Evolutionary conservation across 1,139 yeast genomes (phyloP).

Genomic region (Pichia cactophila): DNA sequence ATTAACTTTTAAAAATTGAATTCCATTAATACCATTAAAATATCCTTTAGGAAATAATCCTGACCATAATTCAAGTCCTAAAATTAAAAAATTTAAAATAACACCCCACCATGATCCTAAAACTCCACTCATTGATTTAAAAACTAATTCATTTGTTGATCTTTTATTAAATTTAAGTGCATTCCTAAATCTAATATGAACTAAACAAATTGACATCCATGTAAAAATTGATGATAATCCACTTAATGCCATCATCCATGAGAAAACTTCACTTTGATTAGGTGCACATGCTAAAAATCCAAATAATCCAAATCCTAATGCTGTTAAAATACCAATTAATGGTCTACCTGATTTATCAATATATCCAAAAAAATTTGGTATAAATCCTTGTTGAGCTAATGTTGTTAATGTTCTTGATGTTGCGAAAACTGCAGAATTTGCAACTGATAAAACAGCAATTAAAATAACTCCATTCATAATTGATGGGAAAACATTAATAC

Average conservation of each 20-base stretch:
- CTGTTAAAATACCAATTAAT: slow-evolving; percentile 47
- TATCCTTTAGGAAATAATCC: slow-evolving; percentile 48
- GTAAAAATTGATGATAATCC: slow-evolving; percentile 79
- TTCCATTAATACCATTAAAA: not conserved
- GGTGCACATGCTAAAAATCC: slow-evolving; percentile 60
- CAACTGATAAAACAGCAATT: slow-evolving; percentile 57
- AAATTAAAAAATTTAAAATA: slow-evolving; percentile 47
- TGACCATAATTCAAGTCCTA: slow-evolving; percentile 62
- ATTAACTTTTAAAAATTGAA: slow-evolving; percentile 47
- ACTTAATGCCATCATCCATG: slow-evolving; percentile 77
- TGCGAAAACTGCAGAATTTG: slow-evolving; percentile 66
- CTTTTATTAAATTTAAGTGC: slow-evolving; percentile 61
- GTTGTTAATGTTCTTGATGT: slow-evolving; percentile 74
- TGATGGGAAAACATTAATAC: slow-evolving; percentile 50
- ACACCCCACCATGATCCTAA: slow-evolving; percentile 62
- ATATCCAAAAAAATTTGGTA: slow-evolving; percentile 62
- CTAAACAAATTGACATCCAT: slow-evolving; percentile 69
- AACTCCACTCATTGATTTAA: slow-evolving; percentile 55
- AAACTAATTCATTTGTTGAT: slow-evolving; percentile 56
- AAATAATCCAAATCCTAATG: slow-evolving; percentile 52
- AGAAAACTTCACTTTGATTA: slow-evolving; percentile 49
- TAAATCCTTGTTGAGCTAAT: slow-evolving; percentile 70
- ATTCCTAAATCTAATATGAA: slow-evolving; percentile 66
- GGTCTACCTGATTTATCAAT: slow-evolving; percentile 69
- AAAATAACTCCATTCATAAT: slow-evolving; percentile 62